These are phyloP conservation scores for Yarrowia sp. DNA, from an alignment of 805 yeast species.

Conservation along the genomic window DNA sequence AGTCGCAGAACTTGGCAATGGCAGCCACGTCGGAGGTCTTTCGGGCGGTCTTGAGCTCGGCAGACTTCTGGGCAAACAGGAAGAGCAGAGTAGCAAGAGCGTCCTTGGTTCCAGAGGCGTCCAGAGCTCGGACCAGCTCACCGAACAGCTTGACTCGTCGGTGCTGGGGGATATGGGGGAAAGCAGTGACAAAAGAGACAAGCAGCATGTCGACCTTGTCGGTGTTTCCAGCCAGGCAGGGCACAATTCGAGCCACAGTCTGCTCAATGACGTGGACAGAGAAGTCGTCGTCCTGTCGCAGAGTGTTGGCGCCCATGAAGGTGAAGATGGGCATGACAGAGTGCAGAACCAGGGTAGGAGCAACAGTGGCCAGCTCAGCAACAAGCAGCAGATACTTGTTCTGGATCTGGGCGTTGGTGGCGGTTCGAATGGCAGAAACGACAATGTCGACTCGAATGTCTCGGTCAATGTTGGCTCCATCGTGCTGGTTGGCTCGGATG, in stretches of 20 bases:
- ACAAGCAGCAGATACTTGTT: constrained; percentile 84
- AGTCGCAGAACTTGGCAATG: constrained; percentile 25
- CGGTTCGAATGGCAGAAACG: constrained; percentile 87
- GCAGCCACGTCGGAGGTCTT: constrained; percentile 50
- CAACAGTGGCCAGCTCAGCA: constrained; percentile 83
- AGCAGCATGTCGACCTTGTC: constrained; percentile 76
- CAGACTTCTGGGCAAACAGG: constrained; percentile 81
- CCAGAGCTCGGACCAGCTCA: constrained; percentile 79
- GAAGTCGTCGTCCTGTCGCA: constrained; percentile 95
- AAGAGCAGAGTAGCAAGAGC: constrained; percentile 77
- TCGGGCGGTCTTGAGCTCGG: constrained; percentile 59
- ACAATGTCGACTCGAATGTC: constrained; percentile 82
- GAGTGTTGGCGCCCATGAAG: constrained; percentile 97
- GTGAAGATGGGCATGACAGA: constrained; percentile 99
- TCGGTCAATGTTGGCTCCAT: constrained; percentile 51
- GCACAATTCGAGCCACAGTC: constrained; percentile 87
- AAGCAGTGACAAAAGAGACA: constrained; percentile 91
- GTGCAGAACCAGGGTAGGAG: constrained; percentile 90
- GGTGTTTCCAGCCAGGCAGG: constrained; percentile 67
- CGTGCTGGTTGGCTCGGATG: constrained; percentile 57
- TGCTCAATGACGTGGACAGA: constrained; percentile 91
- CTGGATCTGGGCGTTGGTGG: constrained; percentile 93
- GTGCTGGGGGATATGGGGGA: constrained; percentile 94
- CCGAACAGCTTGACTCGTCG: constrained; percentile 87
- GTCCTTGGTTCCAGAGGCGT: constrained; percentile 54